phyloP scores from a whole-genome alignment of 2,329 filamentous ascomycete species.

The Calonectria hawksworthii region DNA sequence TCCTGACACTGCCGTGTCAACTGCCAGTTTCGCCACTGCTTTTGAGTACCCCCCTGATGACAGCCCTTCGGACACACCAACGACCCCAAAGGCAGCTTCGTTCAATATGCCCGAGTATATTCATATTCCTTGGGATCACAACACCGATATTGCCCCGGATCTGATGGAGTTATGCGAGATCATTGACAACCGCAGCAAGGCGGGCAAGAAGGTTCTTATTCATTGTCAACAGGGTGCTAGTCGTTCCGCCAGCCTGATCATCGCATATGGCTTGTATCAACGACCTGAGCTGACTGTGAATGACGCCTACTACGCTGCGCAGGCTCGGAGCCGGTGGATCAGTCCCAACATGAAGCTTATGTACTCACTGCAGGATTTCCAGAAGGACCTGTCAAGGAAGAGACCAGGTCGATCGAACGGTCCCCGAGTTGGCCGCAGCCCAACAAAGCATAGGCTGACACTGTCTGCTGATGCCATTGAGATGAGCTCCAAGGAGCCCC shows the following conservation, averaged over 20 bases:
- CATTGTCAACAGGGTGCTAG: slow-evolving; percentile 92
- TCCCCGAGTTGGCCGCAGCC: slow-evolving; percentile 66
- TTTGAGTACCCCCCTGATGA: slow-evolving; percentile 67
- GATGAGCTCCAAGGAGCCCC: slow-evolving; percentile 66
- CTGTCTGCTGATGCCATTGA: slow-evolving; percentile 72
- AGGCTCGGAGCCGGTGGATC: slow-evolving; percentile 87
- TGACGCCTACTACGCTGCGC: slow-evolving; percentile 85
- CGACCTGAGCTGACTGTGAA: slow-evolving; percentile 84
- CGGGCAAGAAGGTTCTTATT: slow-evolving; percentile 83
- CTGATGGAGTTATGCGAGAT: slow-evolving; percentile 81
- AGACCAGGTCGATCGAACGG: slow-evolving; percentile 61
- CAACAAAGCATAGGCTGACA: slow-evolving; percentile 72
- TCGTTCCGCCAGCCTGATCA: slow-evolving; percentile 87
- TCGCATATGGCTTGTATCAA: slow-evolving; percentile 86
- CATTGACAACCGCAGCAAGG: slow-evolving; percentile 79
- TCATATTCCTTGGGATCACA: slow-evolving; percentile 90
- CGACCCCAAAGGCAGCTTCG: slow-evolving; percentile 65
- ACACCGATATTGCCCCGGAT: slow-evolving; percentile 86
- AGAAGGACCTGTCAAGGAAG: slow-evolving; percentile 71
- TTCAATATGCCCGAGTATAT: slow-evolving; percentile 81
- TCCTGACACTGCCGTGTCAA: slow-evolving; percentile 69
- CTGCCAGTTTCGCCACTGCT: slow-evolving; percentile 71
- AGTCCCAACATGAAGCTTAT: slow-evolving; percentile 93
- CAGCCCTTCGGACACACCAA: slow-evolving; percentile 62
- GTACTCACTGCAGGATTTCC: slow-evolving; percentile 89